Percentiles rank a stretch among this genome's conserved stretches.
Evolutionary conservation across 441 rosid species (phyloP).

Genomic region (Erysimum cheiri): DNA sequence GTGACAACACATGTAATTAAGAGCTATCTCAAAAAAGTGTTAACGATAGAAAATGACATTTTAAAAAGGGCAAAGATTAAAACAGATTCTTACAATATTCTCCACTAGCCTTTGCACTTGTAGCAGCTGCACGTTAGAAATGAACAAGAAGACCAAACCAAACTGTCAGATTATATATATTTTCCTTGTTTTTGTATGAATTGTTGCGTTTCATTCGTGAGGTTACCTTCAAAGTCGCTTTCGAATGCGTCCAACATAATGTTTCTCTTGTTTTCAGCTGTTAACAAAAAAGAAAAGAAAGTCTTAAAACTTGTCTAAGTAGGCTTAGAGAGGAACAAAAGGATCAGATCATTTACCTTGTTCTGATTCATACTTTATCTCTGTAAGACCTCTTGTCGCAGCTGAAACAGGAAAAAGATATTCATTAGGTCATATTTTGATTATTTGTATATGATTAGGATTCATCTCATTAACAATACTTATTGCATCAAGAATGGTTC

Average conservation of each 20-base stretch:
- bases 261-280: constrained; percentile 35
- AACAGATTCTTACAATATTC: constrained; percentile 22
- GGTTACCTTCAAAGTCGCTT: constrained; percentile 40
- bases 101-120: constrained; percentile 36
- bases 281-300: not conserved
- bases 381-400: constrained; percentile 36
- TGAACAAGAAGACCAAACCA: constrained; percentile 30
- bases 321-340: constrained; percentile 23
- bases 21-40: not conserved
- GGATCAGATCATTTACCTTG: constrained; percentile 26
- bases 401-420: constrained; percentile 26
- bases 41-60: not conserved
- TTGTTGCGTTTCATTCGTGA: constrained; percentile 12
- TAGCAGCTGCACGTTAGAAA: constrained; percentile 34
- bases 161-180: constrained; percentile 21
- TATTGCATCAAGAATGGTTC: constrained; percentile 21
- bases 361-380: constrained; percentile 26
- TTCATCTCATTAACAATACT: constrained; percentile 3
- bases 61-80: not conserved
- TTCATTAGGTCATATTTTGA: not conserved
- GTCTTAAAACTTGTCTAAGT: not conserved
- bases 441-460: constrained; percentile 7
- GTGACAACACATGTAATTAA: not conserved
- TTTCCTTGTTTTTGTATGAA: constrained; percentile 1
- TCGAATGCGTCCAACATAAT: constrained; percentile 44